Base-by-base conservation (phyloP, 2,329 filamentous ascomycete genomes). In the Simplicillium sp. region DNA sequence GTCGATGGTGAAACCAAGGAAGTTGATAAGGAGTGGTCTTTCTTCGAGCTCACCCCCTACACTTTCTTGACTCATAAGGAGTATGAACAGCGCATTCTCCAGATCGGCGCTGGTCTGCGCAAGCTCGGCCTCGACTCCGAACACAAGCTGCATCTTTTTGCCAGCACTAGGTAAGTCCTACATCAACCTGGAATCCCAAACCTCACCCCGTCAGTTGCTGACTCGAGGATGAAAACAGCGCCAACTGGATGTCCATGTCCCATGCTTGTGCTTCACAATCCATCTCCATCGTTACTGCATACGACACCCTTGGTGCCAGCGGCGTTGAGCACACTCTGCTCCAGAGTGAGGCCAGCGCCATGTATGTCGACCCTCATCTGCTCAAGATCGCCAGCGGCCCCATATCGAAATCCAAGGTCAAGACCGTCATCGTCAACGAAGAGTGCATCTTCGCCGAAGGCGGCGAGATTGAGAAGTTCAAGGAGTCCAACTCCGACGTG, bases 11-110 rank as follows among this genome's bases (percentile, higher is more conserved):
- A 84, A 59, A 75, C 87, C 61, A 70, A 73, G 48, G 77, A 89
- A 65, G 78, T 92, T 29, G 85, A 94, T 48, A 95, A 94, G 77
- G 78, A 90, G 61, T 95, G 88, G 88, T 80, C 82, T 40, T 94
- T 81, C 65, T 94, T 87, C 52, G 88, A 95, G 71, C 78, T 94
- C 50, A 82, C 83, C 46, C 69, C 71, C 37, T 95, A 84, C 68
- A 71, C 73, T 35, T 94, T 81, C 68, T 70, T 83, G 56, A 87
- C 79, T 52, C 94, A 89, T 65, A 70, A 75, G 54, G 82, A 94
- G 64, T 92, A 90, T 57, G 77, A 86, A 64, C 70, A 78, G 54
- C 70, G 80, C 47, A 74, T 80, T 37, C 67, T 84, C 43, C 71
- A 84, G 50, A 65, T 88, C 14, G 88, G 85, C 41, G 72, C 79